These are phyloP conservation scores for Fusarium lyarnte DNA, from an alignment of 2,329 filamentous ascomycete species.

Conservation along the genomic window DNA sequence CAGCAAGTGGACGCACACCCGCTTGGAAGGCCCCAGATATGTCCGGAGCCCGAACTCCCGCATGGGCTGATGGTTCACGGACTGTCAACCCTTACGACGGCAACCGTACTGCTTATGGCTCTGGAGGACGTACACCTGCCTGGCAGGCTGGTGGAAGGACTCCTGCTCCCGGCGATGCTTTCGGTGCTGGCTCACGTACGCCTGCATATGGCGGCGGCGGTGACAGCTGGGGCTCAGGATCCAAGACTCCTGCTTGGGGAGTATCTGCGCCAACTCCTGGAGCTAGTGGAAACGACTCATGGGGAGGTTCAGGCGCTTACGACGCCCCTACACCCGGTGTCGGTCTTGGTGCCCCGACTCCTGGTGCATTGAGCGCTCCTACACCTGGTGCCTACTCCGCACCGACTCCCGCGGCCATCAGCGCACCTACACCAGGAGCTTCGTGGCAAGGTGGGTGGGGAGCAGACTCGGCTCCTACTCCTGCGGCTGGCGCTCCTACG, in stretches of 20 bases:
- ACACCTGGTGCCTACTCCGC: slow-evolving; percentile 76
- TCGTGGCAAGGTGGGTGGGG: slow-evolving; percentile 69
- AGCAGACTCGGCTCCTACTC: slow-evolving; percentile 72
- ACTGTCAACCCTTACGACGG: slow-evolving; percentile 78
- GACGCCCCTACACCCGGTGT: slow-evolving; percentile 77
- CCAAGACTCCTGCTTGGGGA: slow-evolving; percentile 81
- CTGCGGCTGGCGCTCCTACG: slow-evolving; percentile 73
- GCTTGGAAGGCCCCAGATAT: slow-evolving; percentile 67
- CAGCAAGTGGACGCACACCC: slow-evolving; percentile 67
- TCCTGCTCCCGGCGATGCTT: slow-evolving; percentile 67
- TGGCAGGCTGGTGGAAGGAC: slow-evolving; percentile 84
- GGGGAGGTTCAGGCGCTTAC: slow-evolving; percentile 64
- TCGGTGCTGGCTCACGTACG: slow-evolving; percentile 74
- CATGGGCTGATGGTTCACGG: slow-evolving; percentile 74
- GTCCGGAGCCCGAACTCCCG: slow-evolving; percentile 71
- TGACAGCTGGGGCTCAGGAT: slow-evolving; percentile 73
- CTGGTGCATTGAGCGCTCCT: slow-evolving; percentile 72
- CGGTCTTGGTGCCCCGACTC: slow-evolving; percentile 67
- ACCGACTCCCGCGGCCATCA: slow-evolving; percentile 69
- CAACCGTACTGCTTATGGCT: slow-evolving; percentile 80
- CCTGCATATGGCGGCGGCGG: slow-evolving; percentile 67
- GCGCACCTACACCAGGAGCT: slow-evolving; percentile 75
- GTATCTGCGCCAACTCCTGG: slow-evolving; percentile 67
- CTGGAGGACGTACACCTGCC: slow-evolving; percentile 75
- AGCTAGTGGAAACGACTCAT: slow-evolving; percentile 66